Evolutionary conservation across 2,329 filamentous ascomycete species (phyloP).

Genomic region (Beauveria bassiana): DNA sequence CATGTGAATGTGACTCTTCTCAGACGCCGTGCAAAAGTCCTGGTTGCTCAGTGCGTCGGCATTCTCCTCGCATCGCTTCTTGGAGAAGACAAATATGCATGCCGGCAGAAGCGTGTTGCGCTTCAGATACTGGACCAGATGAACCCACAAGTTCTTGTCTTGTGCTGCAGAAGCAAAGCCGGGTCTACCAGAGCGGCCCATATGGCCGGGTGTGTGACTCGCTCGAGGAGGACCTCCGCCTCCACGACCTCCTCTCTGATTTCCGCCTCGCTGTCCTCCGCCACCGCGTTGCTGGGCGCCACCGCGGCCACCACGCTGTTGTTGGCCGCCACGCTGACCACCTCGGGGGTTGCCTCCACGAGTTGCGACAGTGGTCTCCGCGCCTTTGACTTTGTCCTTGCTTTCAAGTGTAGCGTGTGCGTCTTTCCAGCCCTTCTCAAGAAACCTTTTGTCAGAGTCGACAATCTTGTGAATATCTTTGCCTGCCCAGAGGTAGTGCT

Average conservation of each 20-base stretch:
- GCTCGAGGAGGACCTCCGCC: constrained; percentile 43
- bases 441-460: constrained; percentile 81
- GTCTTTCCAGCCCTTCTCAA: constrained; percentile 91
- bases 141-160: constrained; percentile 94
- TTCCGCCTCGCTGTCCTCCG: constrained; percentile 44
- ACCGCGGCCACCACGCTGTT: constrained; percentile 33
- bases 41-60: constrained; percentile 91
- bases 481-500: constrained; percentile 93
- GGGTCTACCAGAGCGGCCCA: constrained; percentile 78
- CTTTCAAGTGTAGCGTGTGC: constrained; percentile 77
- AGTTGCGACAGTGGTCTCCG: constrained; percentile 25
- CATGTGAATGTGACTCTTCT: constrained; percentile 97
- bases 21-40: constrained; percentile 85
- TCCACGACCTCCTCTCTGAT: constrained; percentile 46
- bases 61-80: constrained; percentile 95
- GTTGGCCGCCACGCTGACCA: constrained; percentile 26
- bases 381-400: constrained; percentile 62
- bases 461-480: constrained; percentile 94
- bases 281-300: constrained; percentile 44
- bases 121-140: constrained; percentile 83
- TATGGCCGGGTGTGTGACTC: constrained; percentile 66
- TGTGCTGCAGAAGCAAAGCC: constrained; percentile 85
- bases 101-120: constrained; percentile 82
- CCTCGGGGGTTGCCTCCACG: constrained; percentile 32
- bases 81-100: constrained; percentile 98